These are phyloP conservation scores for Mycena crocata DNA, from an alignment of 768 basidiomycete genomes.

Conservation along the genomic window DNA sequence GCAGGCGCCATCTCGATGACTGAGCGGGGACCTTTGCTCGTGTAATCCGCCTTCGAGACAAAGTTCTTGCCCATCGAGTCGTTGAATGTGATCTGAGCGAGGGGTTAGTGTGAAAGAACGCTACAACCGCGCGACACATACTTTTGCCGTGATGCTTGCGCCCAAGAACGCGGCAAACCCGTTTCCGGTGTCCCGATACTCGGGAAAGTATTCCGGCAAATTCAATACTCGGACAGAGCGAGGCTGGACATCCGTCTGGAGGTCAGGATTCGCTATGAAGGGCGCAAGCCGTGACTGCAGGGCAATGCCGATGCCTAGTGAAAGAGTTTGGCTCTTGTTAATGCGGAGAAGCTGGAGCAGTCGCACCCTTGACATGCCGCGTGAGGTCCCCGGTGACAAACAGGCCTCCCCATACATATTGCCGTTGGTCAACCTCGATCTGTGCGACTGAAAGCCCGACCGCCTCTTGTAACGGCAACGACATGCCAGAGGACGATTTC, in stretches of 20 bases:
- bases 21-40: slow-evolving; percentile 75
- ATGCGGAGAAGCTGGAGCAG: neutral
- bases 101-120: slow-evolving; percentile 7
- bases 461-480: slow-evolving; percentile 71
- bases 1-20: slow-evolving; percentile 85
- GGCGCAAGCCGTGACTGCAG: slow-evolving; percentile 78
- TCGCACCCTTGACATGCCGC: slow-evolving; percentile 75
- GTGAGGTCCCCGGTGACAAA: slow-evolving; percentile 86
- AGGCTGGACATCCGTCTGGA: slow-evolving; percentile 80
- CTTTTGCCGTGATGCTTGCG: slow-evolving; percentile 88
- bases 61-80: slow-evolving; percentile 75
- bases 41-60: slow-evolving; percentile 85
- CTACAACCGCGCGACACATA: slow-evolving; percentile 40
- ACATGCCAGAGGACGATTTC: slow-evolving; percentile 41
- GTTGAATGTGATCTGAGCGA: slow-evolving; percentile 75
- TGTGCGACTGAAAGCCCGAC: slow-evolving; percentile 72
- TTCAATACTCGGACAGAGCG: slow-evolving; percentile 68
- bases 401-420: slow-evolving; percentile 81
- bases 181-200: slow-evolving; percentile 89
- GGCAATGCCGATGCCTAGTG: slow-evolving; percentile 70
- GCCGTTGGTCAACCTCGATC: slow-evolving; percentile 73
- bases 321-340: slow-evolving; percentile 16
- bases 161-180: slow-evolving; percentile 86
- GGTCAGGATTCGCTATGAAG: slow-evolving; percentile 70
- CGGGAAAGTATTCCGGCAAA: slow-evolving; percentile 91